Conservation (phyloP, 176 grass and related monocot genomes). For the Eragrostis nindensis region DNA sequence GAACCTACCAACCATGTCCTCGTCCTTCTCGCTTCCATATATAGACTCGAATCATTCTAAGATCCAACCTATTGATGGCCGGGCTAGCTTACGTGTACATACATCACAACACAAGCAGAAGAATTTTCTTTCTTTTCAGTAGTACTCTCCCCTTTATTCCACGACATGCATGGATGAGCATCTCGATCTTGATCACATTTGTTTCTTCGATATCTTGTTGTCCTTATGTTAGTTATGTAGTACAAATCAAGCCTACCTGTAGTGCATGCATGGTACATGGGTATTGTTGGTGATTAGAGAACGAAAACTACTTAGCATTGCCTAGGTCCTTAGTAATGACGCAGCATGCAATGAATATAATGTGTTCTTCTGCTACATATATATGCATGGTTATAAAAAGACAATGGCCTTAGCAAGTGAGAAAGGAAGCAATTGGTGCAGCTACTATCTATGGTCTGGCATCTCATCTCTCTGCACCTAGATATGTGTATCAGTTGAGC, state of each 20-base stretch:
- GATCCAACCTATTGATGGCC: neutral
- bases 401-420: neutral
- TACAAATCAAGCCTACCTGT: neutral
- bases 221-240: neutral
- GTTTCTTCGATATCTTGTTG: neutral
- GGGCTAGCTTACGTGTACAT: slow-evolving; percentile 31
- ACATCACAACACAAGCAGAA: neutral
- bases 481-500: neutral
- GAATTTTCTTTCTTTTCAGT: neutral
- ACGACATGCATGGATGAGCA: slow-evolving; percentile 14
- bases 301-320: neutral
- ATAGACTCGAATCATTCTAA: slow-evolving; percentile 39
- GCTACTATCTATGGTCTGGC: neutral
- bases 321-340: too few relatives aligned
- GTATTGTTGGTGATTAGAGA: neutral
- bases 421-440: neutral
- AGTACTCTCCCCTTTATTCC: slow-evolving; percentile 29
- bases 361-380: neutral
- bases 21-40: slow-evolving; percentile 25
- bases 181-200: neutral
- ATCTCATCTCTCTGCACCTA: neutral
- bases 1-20: neutral
- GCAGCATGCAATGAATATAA: neutral
- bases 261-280: neutral
- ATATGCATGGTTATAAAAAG: neutral